Base-by-base conservation (phyloP, 2,329 filamentous ascomycete genomes). In the Botrytis tulipae region DNA sequence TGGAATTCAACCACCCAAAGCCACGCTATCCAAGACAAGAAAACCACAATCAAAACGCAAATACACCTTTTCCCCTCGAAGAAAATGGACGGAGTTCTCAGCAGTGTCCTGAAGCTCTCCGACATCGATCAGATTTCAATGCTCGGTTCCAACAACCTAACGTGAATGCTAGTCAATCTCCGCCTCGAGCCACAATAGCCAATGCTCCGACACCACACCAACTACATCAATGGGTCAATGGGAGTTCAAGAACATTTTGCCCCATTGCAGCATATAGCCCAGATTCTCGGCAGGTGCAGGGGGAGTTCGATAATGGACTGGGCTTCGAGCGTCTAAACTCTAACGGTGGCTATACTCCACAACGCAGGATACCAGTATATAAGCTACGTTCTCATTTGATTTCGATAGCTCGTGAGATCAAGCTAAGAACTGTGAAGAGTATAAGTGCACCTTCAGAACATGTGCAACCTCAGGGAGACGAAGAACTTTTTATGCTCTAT, bases 291-390 rank as follows among this genome's bases (percentile, higher is more conserved):
- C 60, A 18, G 25, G 22, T 25, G 2, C 59, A 40, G 22, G 5
- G 14, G 1, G 12, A n/a, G 35, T 8, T n/a, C 37, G 7, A 16
- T 62, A 40, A 62, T n/a, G 22, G 25, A 25, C 12, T 22, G 7
- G 4, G 8, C 7, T 8, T n/a, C 14, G 18, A 16, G 3, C 20
- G 22, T 12, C 10, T 29, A 16, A 1, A 29, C 4, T 29, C 12
- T 16, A 14, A 48, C 2, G 7, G 7, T 35, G 29, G 7, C 3
- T 48, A n/a, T 48, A 6, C 3, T 3, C 20, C 44, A 48, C 18
- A 18, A 16, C 2, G 6, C 1, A 22, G 25, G 2, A 29, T 42
- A n/a, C 7, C 25, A 29, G 9, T 48, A 3, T 9, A 0, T 22
- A n/a, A 68, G 25, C 37, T 69, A 4, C 48, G 37, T 4, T 2